These are phyloP conservation scores for Butyriboletus appendiculatus DNA, from an alignment of 1,284 basidiomycete species.

Conservation along the genomic window DNA sequence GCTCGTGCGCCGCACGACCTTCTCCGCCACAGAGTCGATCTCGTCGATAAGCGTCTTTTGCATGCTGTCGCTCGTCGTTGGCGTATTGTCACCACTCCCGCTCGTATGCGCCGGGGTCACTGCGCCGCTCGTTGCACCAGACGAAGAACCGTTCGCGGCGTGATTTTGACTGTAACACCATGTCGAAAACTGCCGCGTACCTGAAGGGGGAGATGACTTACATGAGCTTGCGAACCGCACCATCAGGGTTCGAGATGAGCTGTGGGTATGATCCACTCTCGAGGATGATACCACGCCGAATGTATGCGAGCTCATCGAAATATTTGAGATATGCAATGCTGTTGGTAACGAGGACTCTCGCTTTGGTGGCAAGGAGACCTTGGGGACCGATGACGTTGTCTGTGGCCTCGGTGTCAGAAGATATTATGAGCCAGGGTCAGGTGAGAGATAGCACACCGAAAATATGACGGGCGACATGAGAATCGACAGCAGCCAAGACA, in stretches of 20 bases:
- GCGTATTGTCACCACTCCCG: constrained; percentile 46
- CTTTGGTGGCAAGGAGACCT: constrained; percentile 84
- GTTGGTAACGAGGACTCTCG: constrained; percentile 89
- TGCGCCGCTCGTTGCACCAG: constrained; percentile 47
- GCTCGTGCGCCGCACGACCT: constrained; percentile 36
- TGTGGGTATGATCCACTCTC: constrained; percentile 74
- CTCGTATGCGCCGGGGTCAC: constrained; percentile 54
- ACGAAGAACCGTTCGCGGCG: constrained; percentile 42
- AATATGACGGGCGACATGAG: constrained; percentile 71
- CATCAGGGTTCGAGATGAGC: constrained; percentile 63
- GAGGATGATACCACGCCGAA: constrained; percentile 84
- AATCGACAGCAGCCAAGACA: constrained; percentile 61
- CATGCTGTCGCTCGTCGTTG: constrained; percentile 24
- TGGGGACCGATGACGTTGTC: constrained; percentile 90
- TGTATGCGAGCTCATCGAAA: constrained; percentile 78
- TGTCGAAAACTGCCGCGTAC: not conserved
- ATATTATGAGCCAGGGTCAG: not conserved
- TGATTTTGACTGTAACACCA: constrained; percentile 15
- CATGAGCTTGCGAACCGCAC: constrained; percentile 85
- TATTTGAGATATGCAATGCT: constrained; percentile 83
- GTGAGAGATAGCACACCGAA: constrained; percentile 44
- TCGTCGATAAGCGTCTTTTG: constrained; percentile 24
- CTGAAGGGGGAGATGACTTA: constrained; percentile 37
- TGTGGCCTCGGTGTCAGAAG: constrained; percentile 27
- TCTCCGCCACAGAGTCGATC: constrained; percentile 18